phyloP scores from a whole-genome alignment of 345 rosid genomes.

The Geranium brycei region DNA sequence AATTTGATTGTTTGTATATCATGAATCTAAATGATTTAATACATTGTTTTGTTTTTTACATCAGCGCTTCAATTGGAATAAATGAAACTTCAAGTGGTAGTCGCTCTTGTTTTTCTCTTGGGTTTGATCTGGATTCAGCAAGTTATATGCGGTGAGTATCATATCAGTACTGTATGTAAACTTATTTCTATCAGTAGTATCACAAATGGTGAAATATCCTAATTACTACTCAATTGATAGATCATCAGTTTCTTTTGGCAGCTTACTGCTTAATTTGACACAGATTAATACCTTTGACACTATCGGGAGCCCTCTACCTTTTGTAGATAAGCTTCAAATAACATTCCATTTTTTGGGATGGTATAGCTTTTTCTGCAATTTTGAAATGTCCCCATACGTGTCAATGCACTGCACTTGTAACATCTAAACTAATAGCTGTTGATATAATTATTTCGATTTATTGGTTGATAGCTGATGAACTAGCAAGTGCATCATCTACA shows the following conservation, averaged over 20 bases:
- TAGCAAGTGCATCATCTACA: conserved; percentile 27
- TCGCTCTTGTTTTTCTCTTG: conserved; percentile 28
- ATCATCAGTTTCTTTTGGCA: no score
- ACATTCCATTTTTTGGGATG: not conserved
- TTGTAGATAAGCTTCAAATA: no score
- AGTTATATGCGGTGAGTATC: conserved; percentile 58
- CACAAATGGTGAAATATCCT: not conserved
- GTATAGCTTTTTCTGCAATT: no score
- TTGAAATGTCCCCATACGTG: no score
- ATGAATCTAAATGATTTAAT: not conserved
- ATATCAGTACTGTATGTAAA: conserved; percentile 4
- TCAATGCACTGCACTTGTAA: no score
- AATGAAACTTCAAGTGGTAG: conserved; percentile 45
- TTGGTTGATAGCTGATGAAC: conserved; percentile 28
- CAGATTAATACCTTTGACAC: no score
- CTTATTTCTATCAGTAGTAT: not conserved
- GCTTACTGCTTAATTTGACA: no score
- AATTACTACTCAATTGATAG: not conserved
- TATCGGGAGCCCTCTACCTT: no score
- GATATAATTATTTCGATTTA: not conserved
- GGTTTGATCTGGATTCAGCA: conserved; percentile 40
- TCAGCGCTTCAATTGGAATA: conserved; percentile 18
- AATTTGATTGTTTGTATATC: not conserved
- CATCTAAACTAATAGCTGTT: no score
- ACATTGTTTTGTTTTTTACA: conserved; percentile 10